Conservation (phyloP, 2,329 filamentous ascomycete genomes). For the Hyphodiscus sp. region DNA sequence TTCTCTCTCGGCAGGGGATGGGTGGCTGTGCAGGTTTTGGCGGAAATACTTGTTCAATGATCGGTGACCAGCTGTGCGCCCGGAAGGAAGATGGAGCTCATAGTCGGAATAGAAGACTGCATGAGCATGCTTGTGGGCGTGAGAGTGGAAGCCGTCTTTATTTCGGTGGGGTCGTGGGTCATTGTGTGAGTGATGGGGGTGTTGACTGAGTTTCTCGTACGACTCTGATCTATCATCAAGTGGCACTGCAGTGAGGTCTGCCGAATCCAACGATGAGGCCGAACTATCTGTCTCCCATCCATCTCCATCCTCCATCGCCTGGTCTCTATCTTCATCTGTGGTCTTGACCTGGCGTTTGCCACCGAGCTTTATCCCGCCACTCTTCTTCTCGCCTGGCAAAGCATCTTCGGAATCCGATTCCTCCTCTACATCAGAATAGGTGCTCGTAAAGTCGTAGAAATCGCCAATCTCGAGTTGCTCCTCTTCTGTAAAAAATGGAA, state of each 20-base stretch:
- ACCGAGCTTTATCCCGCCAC: conserved; percentile 63
- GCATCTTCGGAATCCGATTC: conserved; percentile 53
- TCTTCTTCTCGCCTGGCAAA: conserved; percentile 40
- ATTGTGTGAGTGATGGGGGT: conserved; percentile 67
- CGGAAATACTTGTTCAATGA: conserved; percentile 83
- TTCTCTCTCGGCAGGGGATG: conserved; percentile 68
- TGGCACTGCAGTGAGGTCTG: conserved; percentile 73
- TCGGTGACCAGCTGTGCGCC: conserved; percentile 82
- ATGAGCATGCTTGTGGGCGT: conserved; percentile 65
- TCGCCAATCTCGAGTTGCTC: conserved; percentile 93
- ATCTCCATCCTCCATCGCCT: conserved; percentile 55
- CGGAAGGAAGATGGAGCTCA: conserved; percentile 87
- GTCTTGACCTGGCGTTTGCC: conserved; percentile 47
- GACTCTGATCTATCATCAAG: conserved; percentile 66
- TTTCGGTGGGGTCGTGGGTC: conserved; percentile 69
- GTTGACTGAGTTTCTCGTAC: conserved; percentile 64
- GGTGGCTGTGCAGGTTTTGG: conserved; percentile 85
- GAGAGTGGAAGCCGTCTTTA: conserved; percentile 73
- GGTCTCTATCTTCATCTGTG: conserved; percentile 46
- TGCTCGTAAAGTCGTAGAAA: conserved; percentile 94
- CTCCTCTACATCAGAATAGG: conserved; percentile 76
- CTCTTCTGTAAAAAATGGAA: conserved; percentile 80
- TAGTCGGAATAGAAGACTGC: conserved; percentile 88
- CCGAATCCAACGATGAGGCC: conserved; percentile 80
- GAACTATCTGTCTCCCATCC: conserved; percentile 96